A percentile compares a stretch with the other conserved stretches of the same genome.
phyloP scores from a whole-genome alignment of 257 asterid genomes.

The Solanum piurae region DNA sequence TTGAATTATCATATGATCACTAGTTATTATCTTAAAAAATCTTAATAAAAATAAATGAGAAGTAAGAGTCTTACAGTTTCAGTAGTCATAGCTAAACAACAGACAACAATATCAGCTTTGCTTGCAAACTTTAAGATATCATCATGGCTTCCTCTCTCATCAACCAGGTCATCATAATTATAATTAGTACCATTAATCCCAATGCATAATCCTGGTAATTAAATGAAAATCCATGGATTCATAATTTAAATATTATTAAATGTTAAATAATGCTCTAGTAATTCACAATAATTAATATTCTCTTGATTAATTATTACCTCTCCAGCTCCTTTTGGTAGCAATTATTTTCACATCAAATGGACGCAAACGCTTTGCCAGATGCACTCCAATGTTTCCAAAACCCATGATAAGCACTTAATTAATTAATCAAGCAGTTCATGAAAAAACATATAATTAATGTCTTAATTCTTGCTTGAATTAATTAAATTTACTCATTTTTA shows the following conservation, averaged over 20 bases:
- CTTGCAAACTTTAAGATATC: slow-evolving; percentile 56
- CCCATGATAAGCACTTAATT: slow-evolving; percentile 18
- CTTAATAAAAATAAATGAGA: not conserved
- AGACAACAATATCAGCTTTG: slow-evolving; percentile 68
- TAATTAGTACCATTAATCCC: slow-evolving; percentile 13
- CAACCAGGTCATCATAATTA: slow-evolving; percentile 37
- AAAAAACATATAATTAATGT: too few relatives aligned
- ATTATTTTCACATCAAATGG: slow-evolving; percentile 84
- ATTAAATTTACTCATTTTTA: too few relatives aligned
- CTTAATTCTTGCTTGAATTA: too few relatives aligned
- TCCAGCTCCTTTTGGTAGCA: slow-evolving; percentile 90
- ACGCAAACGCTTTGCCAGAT: slow-evolving; percentile 72
- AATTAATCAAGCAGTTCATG: not conserved
- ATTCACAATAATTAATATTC: not conserved
- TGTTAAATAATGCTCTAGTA: too few relatives aligned
- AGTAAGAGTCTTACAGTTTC: slow-evolving; percentile 41
- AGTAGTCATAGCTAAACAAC: slow-evolving; percentile 62
- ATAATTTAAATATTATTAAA: too few relatives aligned
- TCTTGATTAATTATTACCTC: not conserved
- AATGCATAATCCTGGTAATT: slow-evolving; percentile 4
- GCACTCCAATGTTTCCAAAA: slow-evolving; percentile 70
- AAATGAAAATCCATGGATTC: too few relatives aligned
- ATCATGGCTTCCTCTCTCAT: slow-evolving; percentile 69
- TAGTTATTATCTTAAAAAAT: too few relatives aligned
- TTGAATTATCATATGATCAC: too few relatives aligned